These are phyloP conservation scores for Paramyrothecium roridum DNA, from an alignment of 2,329 filamentous ascomycete genomes.

Conservation along the genomic window DNA sequence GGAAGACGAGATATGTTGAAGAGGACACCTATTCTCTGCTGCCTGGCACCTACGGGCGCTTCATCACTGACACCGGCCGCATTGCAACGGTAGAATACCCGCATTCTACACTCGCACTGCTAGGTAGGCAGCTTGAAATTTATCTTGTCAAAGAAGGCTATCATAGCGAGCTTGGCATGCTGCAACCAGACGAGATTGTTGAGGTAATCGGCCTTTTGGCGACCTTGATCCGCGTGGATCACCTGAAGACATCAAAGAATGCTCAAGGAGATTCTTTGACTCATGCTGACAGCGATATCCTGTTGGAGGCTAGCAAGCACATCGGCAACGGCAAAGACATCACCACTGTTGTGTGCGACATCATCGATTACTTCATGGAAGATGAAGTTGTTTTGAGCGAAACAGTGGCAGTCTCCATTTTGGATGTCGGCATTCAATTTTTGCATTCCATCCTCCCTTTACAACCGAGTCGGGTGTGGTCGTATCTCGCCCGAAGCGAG, in stretches of 20 bases:
- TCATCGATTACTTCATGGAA: slow-evolving; percentile 70
- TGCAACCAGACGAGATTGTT: slow-evolving; percentile 60
- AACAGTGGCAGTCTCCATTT: slow-evolving; percentile 62
- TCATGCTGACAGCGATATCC: slow-evolving; percentile 36
- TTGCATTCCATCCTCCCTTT: slow-evolving; percentile 68
- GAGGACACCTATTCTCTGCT: slow-evolving; percentile 60
- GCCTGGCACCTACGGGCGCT: slow-evolving; percentile 63
- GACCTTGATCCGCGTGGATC: slow-evolving; percentile 59
- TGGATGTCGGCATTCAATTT: slow-evolving; percentile 74
- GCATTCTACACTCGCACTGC: slow-evolving; percentile 76
- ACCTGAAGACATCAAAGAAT: slow-evolving; percentile 28
- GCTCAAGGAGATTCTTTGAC: slow-evolving; percentile 26
- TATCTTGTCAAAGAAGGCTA: slow-evolving; percentile 57
- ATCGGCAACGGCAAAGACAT: slow-evolving; percentile 66
- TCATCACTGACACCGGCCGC: slow-evolving; percentile 74
- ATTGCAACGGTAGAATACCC: slow-evolving; percentile 73
- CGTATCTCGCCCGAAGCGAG: slow-evolving; percentile 77
- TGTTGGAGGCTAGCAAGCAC: slow-evolving; percentile 55
- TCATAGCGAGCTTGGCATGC: slow-evolving; percentile 46
- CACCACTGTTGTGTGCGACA: slow-evolving; percentile 76
- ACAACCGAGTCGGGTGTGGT: slow-evolving; percentile 86
- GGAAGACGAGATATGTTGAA: slow-evolving; percentile 39
- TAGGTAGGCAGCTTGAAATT: slow-evolving; percentile 73
- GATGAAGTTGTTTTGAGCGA: slow-evolving; percentile 55
- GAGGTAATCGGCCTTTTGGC: slow-evolving; percentile 75